Evolutionary conservation across 148 eudicot species (phyloP).

Genomic region (Nyssa sinensis): DNA sequence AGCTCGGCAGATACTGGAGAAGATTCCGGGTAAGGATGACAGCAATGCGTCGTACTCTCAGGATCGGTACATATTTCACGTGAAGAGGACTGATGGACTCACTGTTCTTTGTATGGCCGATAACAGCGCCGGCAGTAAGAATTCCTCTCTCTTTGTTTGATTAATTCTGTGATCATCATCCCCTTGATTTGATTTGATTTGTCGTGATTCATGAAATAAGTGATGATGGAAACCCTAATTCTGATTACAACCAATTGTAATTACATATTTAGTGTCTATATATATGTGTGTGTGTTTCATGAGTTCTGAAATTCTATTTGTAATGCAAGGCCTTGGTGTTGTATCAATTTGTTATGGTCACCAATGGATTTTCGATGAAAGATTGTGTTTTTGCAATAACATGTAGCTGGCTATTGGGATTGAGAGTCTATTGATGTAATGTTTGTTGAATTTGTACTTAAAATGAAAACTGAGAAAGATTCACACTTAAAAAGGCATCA

Average conservation of each 20-base stretch:
- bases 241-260: background rate
- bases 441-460: too few relatives aligned
- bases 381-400: too few relatives aligned
- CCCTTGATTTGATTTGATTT: background rate
- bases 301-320: background rate
- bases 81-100: conserved; percentile 75
- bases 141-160: background rate
- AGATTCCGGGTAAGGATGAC: conserved; percentile 55
- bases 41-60: conserved; percentile 73
- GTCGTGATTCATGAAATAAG: background rate
- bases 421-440: too few relatives aligned
- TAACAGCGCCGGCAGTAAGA: conserved; percentile 67
- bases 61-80: conserved; percentile 78
- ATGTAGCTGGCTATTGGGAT: too few relatives aligned
- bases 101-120: conserved; percentile 87
- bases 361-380: too few relatives aligned
- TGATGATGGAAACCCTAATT: background rate
- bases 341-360: too few relatives aligned
- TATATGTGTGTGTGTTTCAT: too few relatives aligned
- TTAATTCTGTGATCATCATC: background rate
- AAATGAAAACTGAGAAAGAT: too few relatives aligned
- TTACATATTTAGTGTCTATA: too few relatives aligned
- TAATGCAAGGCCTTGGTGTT: too few relatives aligned
- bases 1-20: conserved; percentile 67
- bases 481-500: too few relatives aligned